Evolutionary conservation across 441 rosid genomes (phyloP).

Genomic region (Jatropha podagrica): DNA sequence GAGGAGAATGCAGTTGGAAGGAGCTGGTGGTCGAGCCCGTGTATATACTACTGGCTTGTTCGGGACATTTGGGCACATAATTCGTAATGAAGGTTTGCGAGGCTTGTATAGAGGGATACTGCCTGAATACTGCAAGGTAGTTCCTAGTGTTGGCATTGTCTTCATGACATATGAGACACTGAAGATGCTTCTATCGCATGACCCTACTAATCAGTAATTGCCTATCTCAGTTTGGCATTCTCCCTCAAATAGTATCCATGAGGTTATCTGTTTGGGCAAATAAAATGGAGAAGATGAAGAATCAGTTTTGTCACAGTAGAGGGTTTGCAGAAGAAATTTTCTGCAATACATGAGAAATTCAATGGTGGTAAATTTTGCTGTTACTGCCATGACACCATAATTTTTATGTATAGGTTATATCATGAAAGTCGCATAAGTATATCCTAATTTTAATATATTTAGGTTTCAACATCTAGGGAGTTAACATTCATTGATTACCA

Average conservation of each 20-base stretch:
- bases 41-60: conserved; percentile 68
- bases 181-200: conserved; percentile 50
- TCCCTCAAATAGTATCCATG: background rate
- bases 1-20: conserved; percentile 94
- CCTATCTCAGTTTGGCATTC: background rate
- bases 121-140: conserved; percentile 95
- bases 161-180: conserved; percentile 89
- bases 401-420: conserved; percentile 37
- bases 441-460: conserved; percentile 13
- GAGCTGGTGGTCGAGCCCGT: conserved; percentile 83
- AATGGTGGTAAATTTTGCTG: conserved; percentile 49
- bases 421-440: conserved; percentile 14
- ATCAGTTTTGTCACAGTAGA: conserved; percentile 13
- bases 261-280: conserved; percentile 1
- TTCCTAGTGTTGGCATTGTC: conserved; percentile 87
- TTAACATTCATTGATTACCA: conserved; percentile 25
- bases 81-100: conserved; percentile 67
- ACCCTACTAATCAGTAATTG: conserved; percentile 26
- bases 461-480: conserved; percentile 8
- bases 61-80: conserved; percentile 71
- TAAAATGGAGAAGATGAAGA: conserved; percentile 11
- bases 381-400: conserved; percentile 33
- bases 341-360: conserved; percentile 16
- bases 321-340: conserved; percentile 21
- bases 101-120: conserved; percentile 94